Evolutionary conservation across 352 stramenopile species (phyloP).

Genomic region (Pelagophyceae sp.): DNA sequence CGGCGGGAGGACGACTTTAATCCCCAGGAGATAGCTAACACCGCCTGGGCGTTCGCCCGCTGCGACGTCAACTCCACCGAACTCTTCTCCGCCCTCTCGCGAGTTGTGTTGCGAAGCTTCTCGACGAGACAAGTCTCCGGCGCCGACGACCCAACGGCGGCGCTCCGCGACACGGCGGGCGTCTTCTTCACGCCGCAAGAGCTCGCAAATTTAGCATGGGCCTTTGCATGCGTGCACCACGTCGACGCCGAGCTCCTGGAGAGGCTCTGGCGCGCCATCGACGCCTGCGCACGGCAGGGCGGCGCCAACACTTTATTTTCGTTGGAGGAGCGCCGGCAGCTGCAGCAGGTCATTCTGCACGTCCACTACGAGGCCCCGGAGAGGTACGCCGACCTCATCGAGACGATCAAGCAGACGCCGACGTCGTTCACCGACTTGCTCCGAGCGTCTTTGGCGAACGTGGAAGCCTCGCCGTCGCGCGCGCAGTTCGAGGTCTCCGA

Average conservation of each 20-base stretch:
- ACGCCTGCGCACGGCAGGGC: neutral
- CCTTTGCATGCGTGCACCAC: slow-evolving; percentile 22
- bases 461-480: neutral
- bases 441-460: neutral
- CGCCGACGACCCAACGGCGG: too few relatives aligned
- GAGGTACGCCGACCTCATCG: neutral
- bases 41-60: slow-evolving; percentile 46
- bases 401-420: neutral
- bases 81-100: neutral
- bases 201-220: slow-evolving; percentile 55
- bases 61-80: neutral
- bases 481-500: slow-evolving; percentile 13
- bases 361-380: neutral
- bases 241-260: neutral
- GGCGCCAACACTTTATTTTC: neutral
- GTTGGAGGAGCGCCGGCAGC: slow-evolving; percentile 11
- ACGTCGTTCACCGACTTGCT: neutral
- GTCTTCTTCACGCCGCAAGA: slow-evolving; percentile 44
- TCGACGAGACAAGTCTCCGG: neutral
- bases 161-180: neutral
- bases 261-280: neutral
- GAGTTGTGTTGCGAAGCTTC: neutral
- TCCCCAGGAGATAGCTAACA: slow-evolving; percentile 49
- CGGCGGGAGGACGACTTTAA: slow-evolving; percentile 32
- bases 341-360: slow-evolving; percentile 14